A percentile compares a stretch with the other conserved stretches of the same genome.
These are phyloP conservation scores for Stachybotrys elegans DNA, from an alignment of 2,329 filamentous ascomycete species.

Conservation along the genomic window DNA sequence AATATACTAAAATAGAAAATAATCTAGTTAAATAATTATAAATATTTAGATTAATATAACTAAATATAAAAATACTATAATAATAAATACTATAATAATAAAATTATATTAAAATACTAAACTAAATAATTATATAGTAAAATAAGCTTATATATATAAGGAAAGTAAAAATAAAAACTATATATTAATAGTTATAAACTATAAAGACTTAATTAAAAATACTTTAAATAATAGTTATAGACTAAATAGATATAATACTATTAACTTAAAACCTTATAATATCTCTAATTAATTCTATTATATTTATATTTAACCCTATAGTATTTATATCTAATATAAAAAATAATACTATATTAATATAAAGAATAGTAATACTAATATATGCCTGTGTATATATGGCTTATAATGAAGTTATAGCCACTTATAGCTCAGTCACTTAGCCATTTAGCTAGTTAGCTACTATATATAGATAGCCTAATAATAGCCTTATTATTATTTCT, in stretches of 20 bases:
- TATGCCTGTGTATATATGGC: not conserved
- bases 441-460: too few species aligned
- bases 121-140: constrained; percentile 4
- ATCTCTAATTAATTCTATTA: constrained; percentile 5
- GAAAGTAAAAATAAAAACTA: not conserved
- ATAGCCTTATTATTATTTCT: too few species aligned
- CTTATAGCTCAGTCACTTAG: too few species aligned
- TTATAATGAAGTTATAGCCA: too few species aligned
- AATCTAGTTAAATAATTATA: constrained; percentile 1
- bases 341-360: not conserved
- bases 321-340: not conserved
- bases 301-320: constrained; percentile 4
- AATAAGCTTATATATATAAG: not conserved
- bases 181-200: too few species aligned
- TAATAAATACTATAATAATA: not conserved
- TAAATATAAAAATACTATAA: not conserved
- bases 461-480: too few species aligned
- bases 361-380: not conserved
- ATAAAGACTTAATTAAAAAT: too few species aligned
- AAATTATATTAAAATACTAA: constrained; percentile 2
- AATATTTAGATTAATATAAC: not conserved
- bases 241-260: too few species aligned
- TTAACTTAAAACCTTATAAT: not conserved
- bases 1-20: not conserved
- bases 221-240: too few species aligned